phyloP scores from a whole-genome alignment of 2,329 filamentous ascomycete genomes.

The Cladosporium sp. region DNA sequence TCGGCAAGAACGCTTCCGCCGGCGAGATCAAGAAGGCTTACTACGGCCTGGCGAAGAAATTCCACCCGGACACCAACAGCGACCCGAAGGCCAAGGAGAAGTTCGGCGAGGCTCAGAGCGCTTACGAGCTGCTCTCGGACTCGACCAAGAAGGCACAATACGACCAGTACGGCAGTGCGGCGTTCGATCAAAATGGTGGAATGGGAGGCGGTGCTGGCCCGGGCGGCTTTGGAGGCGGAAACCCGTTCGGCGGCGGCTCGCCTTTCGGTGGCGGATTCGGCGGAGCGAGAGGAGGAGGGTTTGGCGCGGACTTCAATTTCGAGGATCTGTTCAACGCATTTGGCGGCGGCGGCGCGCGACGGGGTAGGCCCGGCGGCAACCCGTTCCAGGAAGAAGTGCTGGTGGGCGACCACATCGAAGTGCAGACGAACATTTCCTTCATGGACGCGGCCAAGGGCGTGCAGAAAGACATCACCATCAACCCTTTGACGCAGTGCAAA shows the following conservation, averaged over 20 bases:
- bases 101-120: constrained; percentile 86
- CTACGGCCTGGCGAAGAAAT: constrained; percentile 96
- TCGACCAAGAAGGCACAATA: constrained; percentile 88
- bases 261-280: constrained; percentile 44
- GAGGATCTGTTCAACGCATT: constrained; percentile 94
- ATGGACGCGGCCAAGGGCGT: constrained; percentile 94
- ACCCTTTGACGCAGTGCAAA: constrained; percentile 73
- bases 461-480: constrained; percentile 81
- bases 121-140: constrained; percentile 92
- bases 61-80: constrained; percentile 97
- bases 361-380: constrained; percentile 49
- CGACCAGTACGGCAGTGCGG: constrained; percentile 84
- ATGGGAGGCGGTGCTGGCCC: constrained; percentile 52
- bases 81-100: constrained; percentile 89
- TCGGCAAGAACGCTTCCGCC: constrained; percentile 73
- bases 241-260: constrained; percentile 60
- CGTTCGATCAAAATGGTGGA: constrained; percentile 61
- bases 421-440: constrained; percentile 89
- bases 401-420: constrained; percentile 94
- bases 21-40: constrained; percentile 97
- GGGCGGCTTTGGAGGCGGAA: constrained; percentile 56
- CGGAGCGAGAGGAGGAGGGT: constrained; percentile 51
- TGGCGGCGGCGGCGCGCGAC: constrained; percentile 55
- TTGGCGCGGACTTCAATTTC: constrained; percentile 84
- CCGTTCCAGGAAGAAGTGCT: constrained; percentile 77